Percentiles rank a stretch among this genome's conserved stretches.
Conservation (phyloP, 2,329 filamentous ascomycete species). For the Colletotrichum sp. region DNA sequence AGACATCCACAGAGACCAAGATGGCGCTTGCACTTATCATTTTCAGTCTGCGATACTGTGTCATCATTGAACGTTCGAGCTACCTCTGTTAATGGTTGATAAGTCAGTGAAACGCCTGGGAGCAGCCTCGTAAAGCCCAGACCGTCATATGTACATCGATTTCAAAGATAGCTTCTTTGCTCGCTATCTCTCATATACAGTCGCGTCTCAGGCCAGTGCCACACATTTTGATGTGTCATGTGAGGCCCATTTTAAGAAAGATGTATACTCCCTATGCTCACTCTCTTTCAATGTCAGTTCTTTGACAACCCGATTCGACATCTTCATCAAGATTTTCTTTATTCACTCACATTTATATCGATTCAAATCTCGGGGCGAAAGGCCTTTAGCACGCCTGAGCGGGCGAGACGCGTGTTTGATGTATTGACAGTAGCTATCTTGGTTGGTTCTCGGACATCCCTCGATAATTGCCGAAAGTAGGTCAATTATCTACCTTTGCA, state of each 20-base stretch:
- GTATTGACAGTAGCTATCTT: neutral
- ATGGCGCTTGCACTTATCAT: neutral
- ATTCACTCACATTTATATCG: neutral
- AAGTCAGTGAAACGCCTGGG: neutral
- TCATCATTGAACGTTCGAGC: neutral
- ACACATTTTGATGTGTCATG: neutral
- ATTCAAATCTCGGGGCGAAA: neutral
- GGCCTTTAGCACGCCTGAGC: neutral
- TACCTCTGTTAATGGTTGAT: neutral
- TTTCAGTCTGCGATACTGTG: fast-evolving
- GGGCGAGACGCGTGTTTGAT: neutral
- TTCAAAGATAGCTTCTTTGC: neutral
- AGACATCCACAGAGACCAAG: neutral
- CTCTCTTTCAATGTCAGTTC: neutral
- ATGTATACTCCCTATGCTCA: neutral
- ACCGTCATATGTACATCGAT: neutral
- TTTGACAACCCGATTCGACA: neutral
- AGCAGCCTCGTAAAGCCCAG: neutral
- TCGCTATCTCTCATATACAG: neutral
- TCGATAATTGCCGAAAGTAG: neutral
- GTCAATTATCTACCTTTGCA: neutral
- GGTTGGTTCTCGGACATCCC: neutral
- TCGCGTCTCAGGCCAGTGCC: neutral
- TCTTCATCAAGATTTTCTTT: neutral
- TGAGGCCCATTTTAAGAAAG: neutral